Percentiles rank a stretch among this genome's conserved stretches.
phyloP scores from a whole-genome alignment of 805 yeast genomes.

The Candida argentea region DNA sequence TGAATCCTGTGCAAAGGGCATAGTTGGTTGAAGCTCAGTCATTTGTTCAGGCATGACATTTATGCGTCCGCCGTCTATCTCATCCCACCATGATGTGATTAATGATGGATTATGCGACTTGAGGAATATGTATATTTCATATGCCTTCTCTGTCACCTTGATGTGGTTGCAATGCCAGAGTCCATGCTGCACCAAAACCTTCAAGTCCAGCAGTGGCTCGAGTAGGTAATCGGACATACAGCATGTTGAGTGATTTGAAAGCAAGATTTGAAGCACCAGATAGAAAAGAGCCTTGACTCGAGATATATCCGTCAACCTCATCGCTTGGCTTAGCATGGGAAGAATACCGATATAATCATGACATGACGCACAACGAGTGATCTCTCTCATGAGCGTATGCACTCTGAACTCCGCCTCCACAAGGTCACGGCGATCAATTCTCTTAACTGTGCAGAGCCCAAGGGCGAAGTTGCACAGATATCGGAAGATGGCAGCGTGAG shows the following conservation, averaged over 20 bases:
- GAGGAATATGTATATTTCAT: conserved; percentile 12
- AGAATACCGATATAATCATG: conserved; percentile 20
- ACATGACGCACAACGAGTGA: conserved; percentile 12
- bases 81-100: conserved; percentile 8
- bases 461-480: conserved; percentile 24
- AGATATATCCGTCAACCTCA: conserved; percentile 12
- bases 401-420: conserved; percentile 9
- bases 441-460: conserved; percentile 15
- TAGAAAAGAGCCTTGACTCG: conserved; percentile 15
- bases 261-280: conserved; percentile 12
- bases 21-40: not conserved
- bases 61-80: conserved; percentile 7
- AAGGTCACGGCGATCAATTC: conserved; percentile 7
- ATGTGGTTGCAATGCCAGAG: conserved; percentile 17
- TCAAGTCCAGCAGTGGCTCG: conserved; percentile 15
- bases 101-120: conserved; percentile 4
- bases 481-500: conserved; percentile 19
- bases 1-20: too few species aligned
- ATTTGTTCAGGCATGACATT: not conserved
- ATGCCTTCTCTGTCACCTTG: conserved; percentile 12
- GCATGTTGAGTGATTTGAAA: conserved; percentile 19
- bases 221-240: conserved; percentile 23
- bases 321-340: conserved; percentile 26
- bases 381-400: conserved; percentile 9
- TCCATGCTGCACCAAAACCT: conserved; percentile 24